phyloP scores from a whole-genome alignment of 768 basidiomycete species.

The Suillus luteus region DNA sequence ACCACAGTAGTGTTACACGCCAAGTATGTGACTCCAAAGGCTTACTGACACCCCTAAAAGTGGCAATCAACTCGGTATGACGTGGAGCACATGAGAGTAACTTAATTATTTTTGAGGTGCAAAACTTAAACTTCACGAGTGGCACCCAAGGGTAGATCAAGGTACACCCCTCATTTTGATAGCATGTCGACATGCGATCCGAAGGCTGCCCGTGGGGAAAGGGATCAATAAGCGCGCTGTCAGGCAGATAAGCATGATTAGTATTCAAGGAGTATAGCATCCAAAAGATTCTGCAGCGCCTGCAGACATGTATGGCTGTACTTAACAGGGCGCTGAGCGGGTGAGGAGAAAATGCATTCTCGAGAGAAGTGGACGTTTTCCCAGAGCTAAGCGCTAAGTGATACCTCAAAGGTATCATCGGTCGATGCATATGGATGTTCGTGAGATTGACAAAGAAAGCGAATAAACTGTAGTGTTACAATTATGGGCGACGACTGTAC shows the following conservation, averaged over 20 bases:
- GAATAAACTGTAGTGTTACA: slow-evolving; percentile 15
- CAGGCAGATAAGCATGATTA: not conserved
- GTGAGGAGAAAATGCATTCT: not conserved
- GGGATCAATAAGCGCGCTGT: not conserved
- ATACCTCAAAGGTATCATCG: not conserved
- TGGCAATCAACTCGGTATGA: not conserved
- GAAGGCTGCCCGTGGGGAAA: not conserved
- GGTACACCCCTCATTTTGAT: not conserved
- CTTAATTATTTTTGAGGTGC: not conserved
- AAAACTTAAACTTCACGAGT: not conserved
- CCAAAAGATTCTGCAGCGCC: not conserved
- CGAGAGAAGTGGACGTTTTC: not conserved
- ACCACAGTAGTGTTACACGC: not conserved
- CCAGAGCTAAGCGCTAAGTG: not conserved
- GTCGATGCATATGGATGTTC: not conserved
- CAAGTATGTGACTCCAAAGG: not conserved
- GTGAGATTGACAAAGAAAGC: slow-evolving; percentile 9
- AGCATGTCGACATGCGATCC: not conserved
- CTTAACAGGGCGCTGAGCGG: not conserved
- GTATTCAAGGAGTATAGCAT: not conserved
- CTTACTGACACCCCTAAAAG: not conserved
- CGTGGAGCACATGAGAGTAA: not conserved
- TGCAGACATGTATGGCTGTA: not conserved
- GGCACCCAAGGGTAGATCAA: not conserved
- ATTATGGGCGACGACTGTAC: slow-evolving; percentile 17